Evolutionary conservation across 2,329 filamentous ascomycete species (phyloP).

Genomic region (Fusarium foetens): DNA sequence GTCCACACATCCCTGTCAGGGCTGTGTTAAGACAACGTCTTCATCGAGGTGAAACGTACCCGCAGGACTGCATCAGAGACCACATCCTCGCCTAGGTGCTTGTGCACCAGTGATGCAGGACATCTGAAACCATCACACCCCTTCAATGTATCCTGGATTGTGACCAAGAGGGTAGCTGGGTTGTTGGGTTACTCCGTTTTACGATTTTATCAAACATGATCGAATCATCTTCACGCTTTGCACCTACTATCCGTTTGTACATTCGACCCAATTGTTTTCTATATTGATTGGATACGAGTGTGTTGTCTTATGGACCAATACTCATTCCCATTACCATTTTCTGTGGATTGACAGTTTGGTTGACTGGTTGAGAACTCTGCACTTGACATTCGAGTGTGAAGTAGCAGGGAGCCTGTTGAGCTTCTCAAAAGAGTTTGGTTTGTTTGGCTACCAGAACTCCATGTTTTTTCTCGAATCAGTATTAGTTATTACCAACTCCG

Average conservation of each 20-base stretch:
- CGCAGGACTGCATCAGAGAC: slow-evolving; percentile 57
- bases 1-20: slow-evolving; percentile 40
- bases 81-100: slow-evolving; percentile 48
- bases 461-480: neutral
- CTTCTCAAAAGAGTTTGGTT: slow-evolving; percentile 18
- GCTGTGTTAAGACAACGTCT: slow-evolving; percentile 39
- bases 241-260: neutral
- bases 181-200: slow-evolving; percentile 17
- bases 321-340: neutral
- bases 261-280: neutral
- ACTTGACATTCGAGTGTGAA: neutral
- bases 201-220: slow-evolving; percentile 17
- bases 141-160: slow-evolving; percentile 22
- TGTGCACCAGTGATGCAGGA: slow-evolving; percentile 50
- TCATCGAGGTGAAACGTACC: slow-evolving; percentile 61
- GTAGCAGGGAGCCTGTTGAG: neutral
- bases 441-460: neutral
- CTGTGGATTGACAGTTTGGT: neutral
- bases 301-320: slow-evolving; percentile 24
- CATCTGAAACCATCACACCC: slow-evolving; percentile 38
- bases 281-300: slow-evolving; percentile 19
- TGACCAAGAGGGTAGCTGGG: slow-evolving; percentile 13
- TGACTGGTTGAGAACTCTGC: neutral
- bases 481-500: neutral
- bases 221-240: slow-evolving; percentile 29